Percentiles rank a stretch among this genome's conserved stretches.
phyloP scores from a whole-genome alignment of 768 basidiomycete genomes.

The Agrocybe pediades region DNA sequence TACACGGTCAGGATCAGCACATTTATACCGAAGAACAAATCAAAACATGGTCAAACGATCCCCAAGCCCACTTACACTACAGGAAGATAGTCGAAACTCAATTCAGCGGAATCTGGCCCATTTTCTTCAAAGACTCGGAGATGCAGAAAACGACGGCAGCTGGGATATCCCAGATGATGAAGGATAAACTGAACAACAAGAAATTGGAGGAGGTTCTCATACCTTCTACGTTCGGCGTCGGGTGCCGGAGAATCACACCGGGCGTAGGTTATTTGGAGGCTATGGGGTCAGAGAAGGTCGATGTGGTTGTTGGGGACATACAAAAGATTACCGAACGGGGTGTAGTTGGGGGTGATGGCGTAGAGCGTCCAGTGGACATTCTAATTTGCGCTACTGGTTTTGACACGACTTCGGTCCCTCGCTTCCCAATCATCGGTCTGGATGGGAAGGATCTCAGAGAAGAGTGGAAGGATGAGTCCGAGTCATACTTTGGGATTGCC shows the following conservation, averaged over 20 bases:
- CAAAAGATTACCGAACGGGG: slow-evolving; percentile 29
- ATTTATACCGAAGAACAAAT: slow-evolving; percentile 43
- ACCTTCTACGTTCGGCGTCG: slow-evolving; percentile 33
- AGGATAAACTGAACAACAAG: slow-evolving; percentile 38
- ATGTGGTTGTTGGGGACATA: slow-evolving; percentile 30
- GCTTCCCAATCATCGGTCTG: slow-evolving; percentile 32
- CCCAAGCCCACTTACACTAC: slow-evolving; percentile 41
- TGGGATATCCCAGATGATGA: slow-evolving; percentile 39
- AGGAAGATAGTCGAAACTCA: slow-evolving; percentile 39
- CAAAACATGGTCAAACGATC: slow-evolving; percentile 35
- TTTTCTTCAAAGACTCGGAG: slow-evolving; percentile 31
- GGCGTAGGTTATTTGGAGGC: slow-evolving; percentile 36
- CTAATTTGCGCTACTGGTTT: slow-evolving; percentile 42
- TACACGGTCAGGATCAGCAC: slow-evolving; percentile 27
- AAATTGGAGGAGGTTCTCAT: slow-evolving; percentile 43
- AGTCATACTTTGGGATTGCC: slow-evolving; percentile 31
- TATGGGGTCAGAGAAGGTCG: slow-evolving; percentile 30
- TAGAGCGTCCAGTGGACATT: slow-evolving; percentile 33
- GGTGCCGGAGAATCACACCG: slow-evolving; percentile 36
- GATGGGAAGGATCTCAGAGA: slow-evolving; percentile 29
- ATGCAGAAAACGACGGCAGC: slow-evolving; percentile 30
- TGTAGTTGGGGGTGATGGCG: slow-evolving; percentile 26
- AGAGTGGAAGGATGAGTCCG: slow-evolving; percentile 32
- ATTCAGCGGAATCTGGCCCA: slow-evolving; percentile 34
- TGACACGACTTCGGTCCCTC: slow-evolving; percentile 32